These are phyloP conservation scores for Venturia nashicola DNA, from an alignment of 2,329 filamentous ascomycete genomes.

Conservation along the genomic window DNA sequence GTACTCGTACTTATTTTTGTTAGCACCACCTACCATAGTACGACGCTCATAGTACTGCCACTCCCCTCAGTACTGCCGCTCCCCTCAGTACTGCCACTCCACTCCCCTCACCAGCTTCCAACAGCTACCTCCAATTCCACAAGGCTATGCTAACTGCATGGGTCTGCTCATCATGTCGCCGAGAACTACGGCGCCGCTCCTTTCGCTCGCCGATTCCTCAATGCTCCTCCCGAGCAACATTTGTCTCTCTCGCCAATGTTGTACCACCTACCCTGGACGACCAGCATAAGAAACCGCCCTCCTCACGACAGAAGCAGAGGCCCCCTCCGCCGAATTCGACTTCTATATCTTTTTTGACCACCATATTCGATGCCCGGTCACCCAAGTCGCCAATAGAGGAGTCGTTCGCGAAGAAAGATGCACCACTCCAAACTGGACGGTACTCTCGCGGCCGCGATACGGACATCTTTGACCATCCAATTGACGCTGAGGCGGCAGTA, in stretches of 20 bases:
- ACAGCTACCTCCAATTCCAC: not conserved
- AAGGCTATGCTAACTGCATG: constrained; percentile 8
- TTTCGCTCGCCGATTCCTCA: not conserved
- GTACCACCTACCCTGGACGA: not conserved
- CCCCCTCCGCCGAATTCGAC: not conserved
- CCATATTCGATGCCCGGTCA: not conserved
- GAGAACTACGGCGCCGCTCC: constrained; percentile 1
- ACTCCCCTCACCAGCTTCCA: not conserved
- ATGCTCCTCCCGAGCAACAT: constrained; percentile 8
- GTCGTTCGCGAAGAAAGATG: not conserved
- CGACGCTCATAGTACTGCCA: too few species aligned
- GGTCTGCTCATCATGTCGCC: constrained; percentile 11
- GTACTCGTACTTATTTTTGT: too few species aligned
- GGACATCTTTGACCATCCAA: not conserved
- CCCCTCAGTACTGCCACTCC: too few species aligned
- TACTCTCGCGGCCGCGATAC: not conserved
- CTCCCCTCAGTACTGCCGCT: too few species aligned
- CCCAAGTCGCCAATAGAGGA: not conserved
- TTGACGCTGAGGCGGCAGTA: not conserved
- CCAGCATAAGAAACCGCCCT: not conserved
- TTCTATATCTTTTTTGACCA: not conserved
- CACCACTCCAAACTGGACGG: not conserved
- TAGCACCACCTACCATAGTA: too few species aligned
- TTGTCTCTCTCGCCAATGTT: constrained; percentile 7
- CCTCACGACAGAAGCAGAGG: not conserved